Evolutionary conservation across 495 filamentous ascomycete species (phyloP).

Genomic region (Aspergillus campestris): DNA sequence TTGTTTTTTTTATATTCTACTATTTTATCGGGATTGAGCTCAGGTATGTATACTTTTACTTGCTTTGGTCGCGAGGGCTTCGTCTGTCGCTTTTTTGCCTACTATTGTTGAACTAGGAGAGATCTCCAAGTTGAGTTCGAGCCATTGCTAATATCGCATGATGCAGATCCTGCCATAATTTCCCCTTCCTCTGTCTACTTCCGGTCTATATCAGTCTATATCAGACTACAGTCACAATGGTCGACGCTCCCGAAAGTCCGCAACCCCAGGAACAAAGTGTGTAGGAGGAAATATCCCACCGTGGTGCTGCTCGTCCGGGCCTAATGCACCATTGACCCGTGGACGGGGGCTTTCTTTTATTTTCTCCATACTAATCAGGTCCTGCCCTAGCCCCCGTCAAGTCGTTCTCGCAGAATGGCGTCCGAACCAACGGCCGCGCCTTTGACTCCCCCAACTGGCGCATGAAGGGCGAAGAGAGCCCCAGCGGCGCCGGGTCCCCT

Average conservation of each 20-base stretch:
- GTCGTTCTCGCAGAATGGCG: constrained; percentile 28
- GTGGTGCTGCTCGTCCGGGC: constrained; percentile 11
- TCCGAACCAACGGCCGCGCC: constrained; percentile 35
- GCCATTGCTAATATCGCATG: neutral
- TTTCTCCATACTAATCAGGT: constrained; percentile 14
- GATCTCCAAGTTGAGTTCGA: neutral
- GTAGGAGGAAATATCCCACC: constrained; percentile 13
- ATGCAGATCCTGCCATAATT: neutral
- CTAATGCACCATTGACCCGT: neutral
- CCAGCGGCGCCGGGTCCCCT: constrained; percentile 19
- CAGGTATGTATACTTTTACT: neutral
- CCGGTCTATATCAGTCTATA: neutral
- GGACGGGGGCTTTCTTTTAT: no score
- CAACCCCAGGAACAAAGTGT: constrained; percentile 30
- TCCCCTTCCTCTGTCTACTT: neutral
- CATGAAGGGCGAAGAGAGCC: constrained; percentile 29
- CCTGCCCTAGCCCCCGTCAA: constrained; percentile 29
- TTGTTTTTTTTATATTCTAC: neutral
- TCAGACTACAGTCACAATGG: constrained; percentile 17
- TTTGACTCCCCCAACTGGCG: constrained; percentile 43
- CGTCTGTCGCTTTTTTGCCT: neutral
- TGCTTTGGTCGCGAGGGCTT: neutral
- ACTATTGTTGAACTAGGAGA: constrained; percentile 3
- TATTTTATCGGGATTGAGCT: constrained; percentile 1
- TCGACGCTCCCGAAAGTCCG: constrained; percentile 26